phyloP scores from a whole-genome alignment of 176 grass and related monocot genomes.

The Alloteropsis semialata region DNA sequence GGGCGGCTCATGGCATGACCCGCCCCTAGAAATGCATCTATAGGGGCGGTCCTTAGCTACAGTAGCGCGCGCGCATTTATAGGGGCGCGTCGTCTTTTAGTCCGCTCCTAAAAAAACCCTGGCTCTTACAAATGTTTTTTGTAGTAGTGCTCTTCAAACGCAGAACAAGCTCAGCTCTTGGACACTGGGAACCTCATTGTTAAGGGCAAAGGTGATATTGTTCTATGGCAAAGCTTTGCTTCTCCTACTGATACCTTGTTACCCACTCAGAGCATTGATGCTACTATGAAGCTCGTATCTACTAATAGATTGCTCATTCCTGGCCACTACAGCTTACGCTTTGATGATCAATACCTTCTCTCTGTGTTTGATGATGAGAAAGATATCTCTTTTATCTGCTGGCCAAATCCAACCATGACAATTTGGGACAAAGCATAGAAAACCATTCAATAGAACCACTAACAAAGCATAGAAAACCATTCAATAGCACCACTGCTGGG shows the following conservation, averaged over 20 bases:
- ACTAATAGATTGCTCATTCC: conserved; percentile 18
- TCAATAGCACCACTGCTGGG: neutral
- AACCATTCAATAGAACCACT: neutral
- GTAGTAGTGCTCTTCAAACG: neutral
- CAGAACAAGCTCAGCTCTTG: neutral
- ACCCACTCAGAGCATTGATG: conserved; percentile 18
- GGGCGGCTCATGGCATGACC: too few relatives aligned
- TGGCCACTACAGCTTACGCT: conserved; percentile 41
- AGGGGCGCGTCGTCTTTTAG: too few relatives aligned
- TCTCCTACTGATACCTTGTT: conserved; percentile 29
- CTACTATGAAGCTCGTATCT: conserved; percentile 3
- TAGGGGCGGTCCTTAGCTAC: too few relatives aligned
- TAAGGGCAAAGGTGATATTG: neutral
- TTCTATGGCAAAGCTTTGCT: conserved; percentile 31
- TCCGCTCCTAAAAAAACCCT: too few relatives aligned
- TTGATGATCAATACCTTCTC: conserved; percentile 40
- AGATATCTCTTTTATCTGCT: conserved; percentile 46
- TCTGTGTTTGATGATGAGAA: conserved; percentile 35
- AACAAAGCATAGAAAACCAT: neutral
- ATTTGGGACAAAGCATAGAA: conserved; percentile 20
- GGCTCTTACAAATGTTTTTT: too few relatives aligned
- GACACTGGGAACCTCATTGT: neutral
- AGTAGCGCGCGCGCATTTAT: too few relatives aligned
- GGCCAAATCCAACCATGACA: conserved; percentile 22
- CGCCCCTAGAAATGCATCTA: too few relatives aligned